Percentiles rank a stretch among this genome's conserved stretches.
phyloP scores from a whole-genome alignment of 129 eudicot genomes.

The Helichrysum umbraculigerum region DNA sequence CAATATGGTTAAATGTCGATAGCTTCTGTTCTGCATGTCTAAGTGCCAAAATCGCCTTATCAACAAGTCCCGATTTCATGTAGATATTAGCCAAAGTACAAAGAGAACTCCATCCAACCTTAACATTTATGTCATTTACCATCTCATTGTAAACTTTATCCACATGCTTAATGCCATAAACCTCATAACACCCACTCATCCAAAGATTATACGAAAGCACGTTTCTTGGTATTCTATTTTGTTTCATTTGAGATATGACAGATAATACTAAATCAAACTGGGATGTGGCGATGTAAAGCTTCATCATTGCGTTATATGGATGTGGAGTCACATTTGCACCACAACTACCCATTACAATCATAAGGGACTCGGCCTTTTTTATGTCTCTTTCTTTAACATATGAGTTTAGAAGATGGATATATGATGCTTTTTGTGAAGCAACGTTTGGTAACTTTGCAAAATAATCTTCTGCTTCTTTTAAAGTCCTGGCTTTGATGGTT shows the following conservation, averaged over 20 bases:
- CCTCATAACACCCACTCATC: conserved; percentile 53
- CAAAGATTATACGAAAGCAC: conserved; percentile 71
- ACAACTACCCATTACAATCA: conserved; percentile 40
- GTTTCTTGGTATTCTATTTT: conserved; percentile 43
- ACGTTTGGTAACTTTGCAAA: conserved; percentile 41
- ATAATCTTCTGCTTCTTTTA: conserved; percentile 51
- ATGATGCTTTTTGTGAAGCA: conserved; percentile 48
- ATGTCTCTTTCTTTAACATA: conserved; percentile 44
- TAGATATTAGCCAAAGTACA: conserved; percentile 61
- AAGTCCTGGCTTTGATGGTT: conserved; percentile 35
- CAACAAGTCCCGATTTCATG: conserved; percentile 36
- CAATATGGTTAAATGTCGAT: conserved; percentile 42
- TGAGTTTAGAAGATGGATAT: conserved; percentile 52
- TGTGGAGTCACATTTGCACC: conserved; percentile 50
- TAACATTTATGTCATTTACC: conserved; percentile 42
- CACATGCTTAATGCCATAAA: conserved; percentile 38
- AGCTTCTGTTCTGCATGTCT: conserved; percentile 47
- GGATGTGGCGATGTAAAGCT: conserved; percentile 57
- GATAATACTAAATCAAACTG: conserved; percentile 44
- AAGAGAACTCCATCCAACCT: conserved; percentile 64
- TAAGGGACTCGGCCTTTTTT: conserved; percentile 60
- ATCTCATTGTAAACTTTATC: conserved; percentile 51
- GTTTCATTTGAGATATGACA: conserved; percentile 48
- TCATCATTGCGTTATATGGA: conserved; percentile 65
- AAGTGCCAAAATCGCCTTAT: conserved; percentile 45